Evolutionary conservation across 225 moss, liverwort and hornwort species (phyloP).

Genomic region (Sphagnum tenellum): DNA sequence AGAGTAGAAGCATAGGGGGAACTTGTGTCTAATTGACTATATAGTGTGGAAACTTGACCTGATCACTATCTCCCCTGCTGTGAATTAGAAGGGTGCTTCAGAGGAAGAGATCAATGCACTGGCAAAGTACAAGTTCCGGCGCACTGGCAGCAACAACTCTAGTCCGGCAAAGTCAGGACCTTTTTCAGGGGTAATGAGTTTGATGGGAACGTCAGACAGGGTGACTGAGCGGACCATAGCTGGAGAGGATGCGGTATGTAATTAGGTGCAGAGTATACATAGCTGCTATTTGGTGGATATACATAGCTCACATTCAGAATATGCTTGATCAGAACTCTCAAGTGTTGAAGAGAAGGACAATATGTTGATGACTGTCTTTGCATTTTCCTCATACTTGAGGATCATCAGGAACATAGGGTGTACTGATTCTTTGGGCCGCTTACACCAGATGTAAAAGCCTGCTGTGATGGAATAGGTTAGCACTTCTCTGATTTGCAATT

Average conservation of each 20-base stretch:
- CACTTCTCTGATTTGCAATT: neutral
- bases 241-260: slow-evolving; percentile 72
- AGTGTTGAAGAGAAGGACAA: too few species aligned
- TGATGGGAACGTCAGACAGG: slow-evolving; percentile 59
- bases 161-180: slow-evolving; percentile 45
- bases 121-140: slow-evolving; percentile 77
- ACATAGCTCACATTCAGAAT: too few species aligned
- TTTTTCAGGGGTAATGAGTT: slow-evolving; percentile 76
- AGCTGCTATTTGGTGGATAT: too few species aligned
- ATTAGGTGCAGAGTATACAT: too few species aligned
- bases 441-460: neutral
- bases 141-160: slow-evolving; percentile 42
- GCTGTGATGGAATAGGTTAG: too few species aligned
- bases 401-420: too few species aligned
- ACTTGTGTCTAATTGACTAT: too few species aligned
- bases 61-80: neutral
- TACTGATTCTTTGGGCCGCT: neutral
- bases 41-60: neutral
- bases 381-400: too few species aligned
- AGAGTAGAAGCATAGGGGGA: too few species aligned
- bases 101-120: slow-evolving; percentile 89
- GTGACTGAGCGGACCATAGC: slow-evolving; percentile 57
- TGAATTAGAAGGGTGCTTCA: slow-evolving; percentile 65
- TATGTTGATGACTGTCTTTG: too few species aligned
- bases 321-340: too few species aligned